Evolutionary conservation across 306 rosid species (phyloP).

Genomic region (Citrullus colocynthis): DNA sequence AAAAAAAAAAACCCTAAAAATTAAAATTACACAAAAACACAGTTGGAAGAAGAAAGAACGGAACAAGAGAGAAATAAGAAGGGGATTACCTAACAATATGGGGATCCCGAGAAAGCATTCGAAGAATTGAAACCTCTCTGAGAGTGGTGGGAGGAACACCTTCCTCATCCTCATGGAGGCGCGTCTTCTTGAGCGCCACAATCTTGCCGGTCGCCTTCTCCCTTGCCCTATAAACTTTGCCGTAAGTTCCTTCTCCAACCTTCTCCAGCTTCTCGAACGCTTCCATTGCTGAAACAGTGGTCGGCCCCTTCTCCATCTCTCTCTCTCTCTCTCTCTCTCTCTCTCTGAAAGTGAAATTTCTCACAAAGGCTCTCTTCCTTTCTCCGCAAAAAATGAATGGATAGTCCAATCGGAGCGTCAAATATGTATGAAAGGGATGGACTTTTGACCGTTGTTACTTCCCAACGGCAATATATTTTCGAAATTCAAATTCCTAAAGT

Average conservation of each 20-base stretch:
- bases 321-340: slow-evolving; percentile 2
- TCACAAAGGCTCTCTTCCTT: background rate
- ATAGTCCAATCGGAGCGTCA: background rate
- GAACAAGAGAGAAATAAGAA: background rate
- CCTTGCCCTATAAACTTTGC: slow-evolving; percentile 79
- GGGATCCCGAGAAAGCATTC: slow-evolving; percentile 94
- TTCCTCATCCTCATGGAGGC: slow-evolving; percentile 94
- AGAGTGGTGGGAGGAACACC: slow-evolving; percentile 98
- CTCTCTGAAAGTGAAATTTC: background rate
- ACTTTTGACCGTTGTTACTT: background rate
- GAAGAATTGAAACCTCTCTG: slow-evolving; percentile 79
- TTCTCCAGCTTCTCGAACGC: slow-evolving; percentile 84
- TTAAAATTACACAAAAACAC: background rate
- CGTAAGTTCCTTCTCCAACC: slow-evolving; percentile 91
- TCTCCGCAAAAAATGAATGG: background rate
- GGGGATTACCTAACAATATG: slow-evolving; percentile 53
- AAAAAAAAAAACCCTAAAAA: background rate
- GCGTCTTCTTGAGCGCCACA: slow-evolving; percentile 89
- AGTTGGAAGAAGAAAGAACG: background rate
- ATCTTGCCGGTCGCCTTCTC: slow-evolving; percentile 78
- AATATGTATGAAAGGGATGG: slow-evolving; percentile 6
- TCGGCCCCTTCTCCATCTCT: slow-evolving; percentile 19
- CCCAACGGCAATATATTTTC: background rate
- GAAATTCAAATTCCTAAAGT: background rate
- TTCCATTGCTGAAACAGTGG: slow-evolving; percentile 55